These are phyloP conservation scores for Neospora caninum DNA, from an alignment of 169 alveolate genomes.

Conservation along the genomic window DNA sequence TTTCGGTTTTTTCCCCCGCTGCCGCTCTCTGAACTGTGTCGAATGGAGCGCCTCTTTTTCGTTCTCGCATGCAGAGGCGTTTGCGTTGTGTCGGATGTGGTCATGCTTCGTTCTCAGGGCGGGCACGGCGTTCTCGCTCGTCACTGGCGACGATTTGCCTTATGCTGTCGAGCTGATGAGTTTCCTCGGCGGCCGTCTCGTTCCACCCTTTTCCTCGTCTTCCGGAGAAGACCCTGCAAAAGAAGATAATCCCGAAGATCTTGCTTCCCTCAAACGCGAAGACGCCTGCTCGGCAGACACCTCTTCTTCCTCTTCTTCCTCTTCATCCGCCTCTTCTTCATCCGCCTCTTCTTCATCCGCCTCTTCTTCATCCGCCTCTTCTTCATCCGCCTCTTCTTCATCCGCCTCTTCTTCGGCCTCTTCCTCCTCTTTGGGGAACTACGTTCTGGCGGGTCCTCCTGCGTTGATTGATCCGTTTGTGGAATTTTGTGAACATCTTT, in stretches of 20 bases:
- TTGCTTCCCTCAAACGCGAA: background rate
- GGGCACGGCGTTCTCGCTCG: slow-evolving; percentile 71
- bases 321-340: background rate
- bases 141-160: slow-evolving; percentile 78
- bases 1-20: too few species aligned
- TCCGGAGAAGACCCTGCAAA: background rate
- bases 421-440: background rate
- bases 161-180: slow-evolving; percentile 78
- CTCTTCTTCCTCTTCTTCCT: background rate
- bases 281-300: background rate
- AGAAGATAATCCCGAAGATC: background rate
- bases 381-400: background rate
- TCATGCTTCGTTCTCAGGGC: slow-evolving; percentile 17
- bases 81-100: background rate
- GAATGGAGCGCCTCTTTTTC: too few species aligned
- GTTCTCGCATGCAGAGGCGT: too few species aligned
- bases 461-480: slow-evolving; percentile 58
- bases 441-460: slow-evolving; percentile 14
- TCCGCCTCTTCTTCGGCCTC: background rate
- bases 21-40: too few species aligned
- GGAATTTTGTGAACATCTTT: slow-evolving; percentile 64
- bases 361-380: background rate
- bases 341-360: background rate
- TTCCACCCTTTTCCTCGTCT: background rate
- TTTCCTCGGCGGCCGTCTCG: slow-evolving; percentile 70